Evolutionary conservation across 2,329 filamentous ascomycete genomes (phyloP).

Genomic region (Fusarium secorum): DNA sequence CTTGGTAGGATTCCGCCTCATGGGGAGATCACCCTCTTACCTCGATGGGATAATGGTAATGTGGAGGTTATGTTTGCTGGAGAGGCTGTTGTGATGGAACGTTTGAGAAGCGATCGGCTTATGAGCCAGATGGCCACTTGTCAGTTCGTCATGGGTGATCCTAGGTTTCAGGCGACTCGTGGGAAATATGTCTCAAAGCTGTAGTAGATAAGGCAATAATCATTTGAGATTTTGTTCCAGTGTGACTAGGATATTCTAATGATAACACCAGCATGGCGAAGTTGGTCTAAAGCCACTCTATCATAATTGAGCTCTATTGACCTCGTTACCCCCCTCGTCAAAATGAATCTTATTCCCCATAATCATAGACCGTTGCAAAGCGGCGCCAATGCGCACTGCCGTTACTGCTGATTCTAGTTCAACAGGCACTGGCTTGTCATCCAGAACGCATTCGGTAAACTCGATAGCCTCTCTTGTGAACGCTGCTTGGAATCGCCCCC

Average conservation of each 20-base stretch:
- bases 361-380: conserved; percentile 64
- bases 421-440: conserved; percentile 63
- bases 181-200: neutral
- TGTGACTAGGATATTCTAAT: neutral
- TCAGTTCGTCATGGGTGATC: neutral
- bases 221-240: rapidly evolving
- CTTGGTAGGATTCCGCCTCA: neutral
- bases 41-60: neutral
- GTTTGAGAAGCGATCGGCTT: neutral
- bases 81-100: conserved; percentile 2
- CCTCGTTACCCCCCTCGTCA: conserved; percentile 47
- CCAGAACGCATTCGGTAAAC: conserved; percentile 66
- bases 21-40: conserved; percentile 11
- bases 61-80: conserved; percentile 10
- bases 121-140: conserved; percentile 6
- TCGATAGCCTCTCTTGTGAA: conserved; percentile 71
- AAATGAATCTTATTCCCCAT: conserved; percentile 66
- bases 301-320: neutral
- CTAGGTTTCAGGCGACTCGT: neutral
- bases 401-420: conserved; percentile 65
- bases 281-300: rapidly evolving
- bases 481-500: conserved; percentile 67
- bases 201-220: neutral
- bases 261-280: no score
- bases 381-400: conserved; percentile 67